These are phyloP conservation scores for Primulina huaijiensis DNA, from an alignment of 257 asterid species.

Conservation along the genomic window DNA sequence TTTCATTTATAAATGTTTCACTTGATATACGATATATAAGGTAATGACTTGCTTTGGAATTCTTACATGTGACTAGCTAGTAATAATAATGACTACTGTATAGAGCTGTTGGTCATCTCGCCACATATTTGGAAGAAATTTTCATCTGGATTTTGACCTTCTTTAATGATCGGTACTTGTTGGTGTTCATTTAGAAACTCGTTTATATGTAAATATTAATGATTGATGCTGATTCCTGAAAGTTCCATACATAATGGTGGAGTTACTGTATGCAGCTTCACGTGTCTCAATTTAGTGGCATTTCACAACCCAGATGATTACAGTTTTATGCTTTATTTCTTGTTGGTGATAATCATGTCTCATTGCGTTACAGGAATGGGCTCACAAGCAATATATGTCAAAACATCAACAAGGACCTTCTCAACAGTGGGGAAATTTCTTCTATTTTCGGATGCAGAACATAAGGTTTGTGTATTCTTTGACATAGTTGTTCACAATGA, in stretches of 20 bases:
- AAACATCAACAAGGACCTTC: conserved; percentile 99
- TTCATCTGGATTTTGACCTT: neutral
- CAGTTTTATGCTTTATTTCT: conserved; percentile 11
- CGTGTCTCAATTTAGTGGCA: neutral
- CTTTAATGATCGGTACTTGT: neutral
- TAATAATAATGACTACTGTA: too few relatives aligned
- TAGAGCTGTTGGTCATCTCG: neutral
- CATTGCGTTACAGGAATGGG: conserved; percentile 63
- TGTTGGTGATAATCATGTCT: conserved; percentile 16
- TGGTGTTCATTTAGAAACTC: neutral
- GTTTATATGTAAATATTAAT: conserved; percentile 1
- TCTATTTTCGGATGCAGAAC: conserved; percentile 92
- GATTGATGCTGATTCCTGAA: conserved; percentile 10
- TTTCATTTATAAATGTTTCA: conserved; percentile 1
- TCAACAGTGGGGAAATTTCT: conserved; percentile 98
- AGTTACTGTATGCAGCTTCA: neutral
- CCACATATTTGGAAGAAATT: neutral
- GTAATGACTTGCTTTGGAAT: neutral
- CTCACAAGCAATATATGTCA: conserved; percentile 82
- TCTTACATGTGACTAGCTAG: neutral
- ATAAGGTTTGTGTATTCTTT: conserved; percentile 55
- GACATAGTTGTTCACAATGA: neutral
- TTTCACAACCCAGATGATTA: neutral
- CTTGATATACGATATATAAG: neutral
- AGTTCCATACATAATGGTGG: conserved; percentile 1